Base-by-base conservation (phyloP, 192 early-diverging fungal genomes). In the Coemansia sp. region DNA sequence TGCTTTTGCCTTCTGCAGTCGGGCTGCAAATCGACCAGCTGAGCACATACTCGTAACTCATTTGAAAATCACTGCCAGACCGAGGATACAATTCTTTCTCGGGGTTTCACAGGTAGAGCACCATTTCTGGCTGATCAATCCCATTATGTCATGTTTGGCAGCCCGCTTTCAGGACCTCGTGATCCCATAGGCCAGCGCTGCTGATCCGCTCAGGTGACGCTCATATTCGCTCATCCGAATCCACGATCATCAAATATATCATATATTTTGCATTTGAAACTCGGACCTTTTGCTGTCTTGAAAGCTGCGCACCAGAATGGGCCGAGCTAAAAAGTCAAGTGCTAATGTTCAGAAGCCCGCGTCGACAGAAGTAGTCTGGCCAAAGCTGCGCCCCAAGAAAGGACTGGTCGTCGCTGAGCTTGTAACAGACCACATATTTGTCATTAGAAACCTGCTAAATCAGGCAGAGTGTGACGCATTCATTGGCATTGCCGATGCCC, bases 361-460 rank as follows among this genome's bases (percentile, higher is more conserved):
- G 8, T 14, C 38, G 21, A 19, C 55, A 39, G 12, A 53, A 25
- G 57, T 73, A 5, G 25, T 8, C 9, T 81, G 78, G 78, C 78
- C 78, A 43, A 56, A 37, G 56, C 59, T 81, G 37, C 71, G 62
- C 32, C 49, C 53, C 2, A 75, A 81, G 59, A 65, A 65, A 4
- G 62, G 54, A 4, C 61, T 83, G 24, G 22, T 56, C n/a, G 25
- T 73, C 9, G 11, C 58, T 0, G 76, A 83, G 58, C 53, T 79
- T 41, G 70, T 83, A 4, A 60, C 66, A 8, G 69, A 66, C 25
- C 76, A 79, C 39, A 69, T 83, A 41, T 79, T 73, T 54, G 43
- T 72, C 4, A 51, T 79, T 23, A 37, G 55, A 2, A 29, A 39
- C 15, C 58, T 79, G 6, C 49, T 83, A 21, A 73, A 59, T 15